These are phyloP conservation scores for Crithidia thermophila DNA, from an alignment of 208 protist genomes.

Conservation along the genomic window DNA sequence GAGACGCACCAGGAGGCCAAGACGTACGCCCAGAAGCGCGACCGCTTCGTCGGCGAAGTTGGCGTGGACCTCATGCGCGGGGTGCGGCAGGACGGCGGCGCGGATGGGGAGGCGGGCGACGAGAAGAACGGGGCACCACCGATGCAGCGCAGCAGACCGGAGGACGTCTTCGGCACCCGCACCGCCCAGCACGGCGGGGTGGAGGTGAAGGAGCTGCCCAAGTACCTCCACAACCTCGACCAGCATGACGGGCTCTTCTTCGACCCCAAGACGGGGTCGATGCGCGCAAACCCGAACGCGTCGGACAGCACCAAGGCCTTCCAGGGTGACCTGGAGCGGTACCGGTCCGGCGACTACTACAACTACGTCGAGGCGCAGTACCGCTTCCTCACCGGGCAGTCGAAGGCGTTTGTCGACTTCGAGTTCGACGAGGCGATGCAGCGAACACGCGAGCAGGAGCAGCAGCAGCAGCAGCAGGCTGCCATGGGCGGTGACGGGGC, in stretches of 20 bases:
- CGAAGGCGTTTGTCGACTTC: conserved; percentile 85
- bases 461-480: not conserved
- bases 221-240: conserved; percentile 89
- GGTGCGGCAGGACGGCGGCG: conserved; percentile 17
- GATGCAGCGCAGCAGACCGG: conserved; percentile 7
- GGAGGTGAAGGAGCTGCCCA: conserved; percentile 81
- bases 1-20: conserved; percentile 18
- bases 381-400: conserved; percentile 80
- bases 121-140: not conserved
- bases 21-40: conserved; percentile 74
- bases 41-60: conserved; percentile 66
- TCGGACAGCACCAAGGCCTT: conserved; percentile 63
- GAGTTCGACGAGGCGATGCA: conserved; percentile 67
- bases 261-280: conserved; percentile 85
- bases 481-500: not conserved
- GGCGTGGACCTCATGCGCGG: conserved; percentile 63
- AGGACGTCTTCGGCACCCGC: conserved; percentile 52
- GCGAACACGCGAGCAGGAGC: conserved; percentile 10
- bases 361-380: conserved; percentile 82
- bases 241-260: conserved; percentile 64
- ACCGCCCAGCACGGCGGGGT: conserved; percentile 74
- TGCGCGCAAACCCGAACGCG: conserved; percentile 88
- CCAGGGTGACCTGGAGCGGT: conserved; percentile 79
- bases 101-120: conserved; percentile 9
- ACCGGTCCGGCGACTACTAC: conserved; percentile 76